A percentile compares a stretch with the other conserved stretches of the same genome.
Conservation (phyloP, 2,329 filamentous ascomycete species). For the Bretziella fagacearum region DNA sequence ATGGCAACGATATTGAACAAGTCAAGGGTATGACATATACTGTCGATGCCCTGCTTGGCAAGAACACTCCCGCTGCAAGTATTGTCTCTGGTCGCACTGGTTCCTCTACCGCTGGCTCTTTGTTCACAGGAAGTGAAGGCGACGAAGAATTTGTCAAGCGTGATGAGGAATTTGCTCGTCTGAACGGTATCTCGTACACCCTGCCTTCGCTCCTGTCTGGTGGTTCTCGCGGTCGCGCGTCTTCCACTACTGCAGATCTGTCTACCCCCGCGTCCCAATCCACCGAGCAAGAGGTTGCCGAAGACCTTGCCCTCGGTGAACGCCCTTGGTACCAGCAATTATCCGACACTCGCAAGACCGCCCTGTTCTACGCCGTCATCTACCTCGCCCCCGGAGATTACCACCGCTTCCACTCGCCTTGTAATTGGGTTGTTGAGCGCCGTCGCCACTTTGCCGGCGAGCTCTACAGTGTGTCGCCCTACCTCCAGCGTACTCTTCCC, state of each 20-base stretch:
- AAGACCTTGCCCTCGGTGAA: conserved; percentile 60
- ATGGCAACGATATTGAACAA: conserved; percentile 89
- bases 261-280: conserved; percentile 61
- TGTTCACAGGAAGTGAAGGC: conserved; percentile 23
- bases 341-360: conserved; percentile 34
- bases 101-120: conserved; percentile 15
- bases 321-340: conserved; percentile 55
- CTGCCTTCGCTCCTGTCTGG: conserved; percentile 77
- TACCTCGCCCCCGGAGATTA: conserved; percentile 92
- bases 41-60: conserved; percentile 77
- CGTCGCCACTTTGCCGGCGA: conserved; percentile 96
- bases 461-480: conserved; percentile 86
- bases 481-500: conserved; percentile 79
- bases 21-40: conserved; percentile 98
- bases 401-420: conserved; percentile 92
- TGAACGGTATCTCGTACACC: conserved; percentile 93
- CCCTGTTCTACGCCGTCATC: conserved; percentile 84
- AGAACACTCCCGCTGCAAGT: conserved; percentile 38
- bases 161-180: conserved; percentile 80
- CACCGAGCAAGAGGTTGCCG: conserved; percentile 44
- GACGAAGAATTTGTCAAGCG: conserved; percentile 53
- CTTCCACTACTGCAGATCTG: conserved; percentile 40
- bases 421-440: conserved; percentile 85
- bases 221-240: conserved; percentile 26
- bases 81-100: conserved; percentile 24